Conservation (phyloP, 2,329 filamentous ascomycete genomes). For the Geoglossum cookeanum region DNA sequence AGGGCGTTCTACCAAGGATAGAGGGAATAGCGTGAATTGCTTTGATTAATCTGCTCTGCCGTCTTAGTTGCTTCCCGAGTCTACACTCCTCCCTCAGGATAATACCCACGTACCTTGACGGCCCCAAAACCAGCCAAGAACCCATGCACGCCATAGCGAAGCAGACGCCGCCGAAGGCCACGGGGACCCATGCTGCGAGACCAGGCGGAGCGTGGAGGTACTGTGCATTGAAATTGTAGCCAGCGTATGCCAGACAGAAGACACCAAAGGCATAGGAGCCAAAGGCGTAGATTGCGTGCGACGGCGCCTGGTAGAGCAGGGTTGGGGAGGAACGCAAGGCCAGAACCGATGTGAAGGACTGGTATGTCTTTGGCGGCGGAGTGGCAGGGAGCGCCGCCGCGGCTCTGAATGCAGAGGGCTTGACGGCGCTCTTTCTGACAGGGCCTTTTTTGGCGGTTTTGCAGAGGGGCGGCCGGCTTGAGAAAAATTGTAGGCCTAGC, state of each 20-base stretch:
- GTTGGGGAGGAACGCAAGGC: constrained; percentile 9
- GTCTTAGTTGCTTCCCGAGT: background rate
- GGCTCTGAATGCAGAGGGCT: background rate
- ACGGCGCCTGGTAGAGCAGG: constrained; percentile 10
- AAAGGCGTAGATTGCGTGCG: constrained; percentile 8
- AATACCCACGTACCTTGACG: constrained; percentile 2
- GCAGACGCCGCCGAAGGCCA: constrained; percentile 4
- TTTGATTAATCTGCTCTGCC: background rate
- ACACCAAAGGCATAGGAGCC: constrained; percentile 9
- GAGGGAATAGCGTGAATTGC: background rate
- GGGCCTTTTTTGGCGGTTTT: background rate
- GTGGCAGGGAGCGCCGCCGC: background rate
- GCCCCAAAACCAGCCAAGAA: constrained; percentile 4
- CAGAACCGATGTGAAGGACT: constrained; percentile 7
- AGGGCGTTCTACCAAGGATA: constrained; percentile 4
- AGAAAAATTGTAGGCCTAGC: background rate
- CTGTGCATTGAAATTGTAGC: constrained; percentile 6
- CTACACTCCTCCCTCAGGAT: background rate
- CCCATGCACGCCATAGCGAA: constrained; percentile 5
- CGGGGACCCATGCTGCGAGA: constrained; percentile 5
- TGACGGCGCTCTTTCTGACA: background rate
- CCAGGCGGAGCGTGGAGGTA: constrained; percentile 5
- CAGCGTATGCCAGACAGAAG: constrained; percentile 7
- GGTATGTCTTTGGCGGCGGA: constrained; percentile 1
- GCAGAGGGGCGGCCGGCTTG: background rate